These are phyloP conservation scores for Trichoderma aggressivum DNA, from an alignment of 2,329 filamentous ascomycete species.

Conservation along the genomic window DNA sequence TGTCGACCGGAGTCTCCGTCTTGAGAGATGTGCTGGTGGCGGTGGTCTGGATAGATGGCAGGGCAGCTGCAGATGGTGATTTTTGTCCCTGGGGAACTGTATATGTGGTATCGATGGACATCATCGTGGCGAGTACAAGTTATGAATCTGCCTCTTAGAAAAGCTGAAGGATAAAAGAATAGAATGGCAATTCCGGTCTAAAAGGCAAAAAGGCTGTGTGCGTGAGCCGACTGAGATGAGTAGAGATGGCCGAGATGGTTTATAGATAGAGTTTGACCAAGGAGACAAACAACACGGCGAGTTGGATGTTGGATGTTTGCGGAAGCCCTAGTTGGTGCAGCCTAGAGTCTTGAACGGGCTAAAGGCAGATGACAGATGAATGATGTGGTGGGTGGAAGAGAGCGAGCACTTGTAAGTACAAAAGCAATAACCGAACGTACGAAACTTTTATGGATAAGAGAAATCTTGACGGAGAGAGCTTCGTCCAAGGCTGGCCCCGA, in stretches of 20 bases:
- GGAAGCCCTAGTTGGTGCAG: not conserved
- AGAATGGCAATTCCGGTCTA: not conserved
- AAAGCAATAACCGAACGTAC: not conserved
- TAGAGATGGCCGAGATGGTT: not conserved
- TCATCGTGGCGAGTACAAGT: slow-evolving; percentile 35
- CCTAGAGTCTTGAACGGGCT: not conserved
- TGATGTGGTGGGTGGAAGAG: not conserved
- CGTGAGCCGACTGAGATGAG: not conserved
- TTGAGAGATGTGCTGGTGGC: slow-evolving; percentile 9
- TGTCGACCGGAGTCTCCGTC: slow-evolving; percentile 28
- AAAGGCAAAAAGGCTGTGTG: not conserved
- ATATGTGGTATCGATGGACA: slow-evolving; percentile 49
- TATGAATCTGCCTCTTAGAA: not conserved
- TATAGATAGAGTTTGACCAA: not conserved
- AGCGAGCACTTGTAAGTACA: not conserved
- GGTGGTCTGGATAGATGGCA: slow-evolving; percentile 10
- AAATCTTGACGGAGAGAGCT: not conserved
- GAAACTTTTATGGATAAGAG: not conserved
- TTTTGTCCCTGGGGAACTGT: slow-evolving; percentile 40
- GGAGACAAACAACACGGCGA: slow-evolving; percentile 1
- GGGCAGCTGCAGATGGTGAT: slow-evolving; percentile 27
- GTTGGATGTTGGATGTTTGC: not conserved
- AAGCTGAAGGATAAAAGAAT: not conserved
- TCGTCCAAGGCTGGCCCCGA: not conserved
- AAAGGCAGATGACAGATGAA: not conserved